Evolutionary conservation across 108 stramenopile species (phyloP).

Genomic region (Epipyxis sp.): DNA sequence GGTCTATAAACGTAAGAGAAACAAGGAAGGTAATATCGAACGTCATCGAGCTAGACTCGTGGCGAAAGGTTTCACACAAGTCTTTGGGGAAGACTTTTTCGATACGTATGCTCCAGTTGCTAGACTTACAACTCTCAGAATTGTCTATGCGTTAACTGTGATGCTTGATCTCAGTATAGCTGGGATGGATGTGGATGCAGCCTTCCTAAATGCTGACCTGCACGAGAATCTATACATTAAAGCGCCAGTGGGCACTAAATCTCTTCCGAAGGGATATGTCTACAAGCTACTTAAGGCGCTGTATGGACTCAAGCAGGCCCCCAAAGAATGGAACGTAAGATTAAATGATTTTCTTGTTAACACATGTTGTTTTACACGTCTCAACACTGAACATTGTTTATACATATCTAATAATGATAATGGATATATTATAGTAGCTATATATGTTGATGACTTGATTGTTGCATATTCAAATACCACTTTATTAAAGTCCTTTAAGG

Average conservation of each 20-base stretch:
- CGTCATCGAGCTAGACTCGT: slow-evolving; percentile 21
- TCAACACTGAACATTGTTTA: slow-evolving; percentile 12
- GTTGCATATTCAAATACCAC: slow-evolving; percentile 5
- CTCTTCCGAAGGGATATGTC: neutral
- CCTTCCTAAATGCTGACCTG: slow-evolving; percentile 29
- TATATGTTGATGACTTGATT: slow-evolving; percentile 34
- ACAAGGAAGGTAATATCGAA: slow-evolving; percentile 25
- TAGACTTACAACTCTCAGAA: slow-evolving; percentile 13
- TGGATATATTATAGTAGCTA: neutral
- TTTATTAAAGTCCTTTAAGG: too few species aligned
- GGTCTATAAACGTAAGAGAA: slow-evolving; percentile 27
- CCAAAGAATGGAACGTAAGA: slow-evolving; percentile 4
- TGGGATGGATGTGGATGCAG: slow-evolving; percentile 26
- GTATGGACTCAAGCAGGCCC: slow-evolving; percentile 35
- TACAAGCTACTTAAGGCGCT: slow-evolving; percentile 22
- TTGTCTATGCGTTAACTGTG: slow-evolving; percentile 7
- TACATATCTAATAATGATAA: neutral
- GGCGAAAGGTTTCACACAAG: slow-evolving; percentile 30
- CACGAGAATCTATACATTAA: slow-evolving; percentile 13
- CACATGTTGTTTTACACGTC: neutral
- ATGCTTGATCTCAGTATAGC: neutral
- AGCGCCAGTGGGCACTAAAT: slow-evolving; percentile 7
- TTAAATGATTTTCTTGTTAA: neutral
- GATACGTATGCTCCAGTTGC: slow-evolving; percentile 30
- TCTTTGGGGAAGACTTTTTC: slow-evolving; percentile 14